These are phyloP conservation scores for Canna indica DNA, from an alignment of 176 grass and related monocot genomes.

Conservation along the genomic window DNA sequence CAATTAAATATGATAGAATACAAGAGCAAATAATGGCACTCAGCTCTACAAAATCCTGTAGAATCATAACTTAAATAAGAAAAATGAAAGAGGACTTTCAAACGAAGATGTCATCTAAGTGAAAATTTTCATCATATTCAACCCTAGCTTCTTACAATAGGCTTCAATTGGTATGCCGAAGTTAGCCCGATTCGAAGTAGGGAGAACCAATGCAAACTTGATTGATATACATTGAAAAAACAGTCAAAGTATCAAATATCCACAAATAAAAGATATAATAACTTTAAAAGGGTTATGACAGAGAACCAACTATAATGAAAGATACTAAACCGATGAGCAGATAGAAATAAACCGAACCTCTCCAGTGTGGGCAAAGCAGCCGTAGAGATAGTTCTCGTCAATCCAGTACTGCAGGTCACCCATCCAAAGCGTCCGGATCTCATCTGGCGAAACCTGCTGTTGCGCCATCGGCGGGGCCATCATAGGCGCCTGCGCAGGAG, in stretches of 20 bases:
- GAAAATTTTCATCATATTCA: not conserved
- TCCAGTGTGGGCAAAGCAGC: conserved; percentile 36
- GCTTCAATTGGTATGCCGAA: not conserved
- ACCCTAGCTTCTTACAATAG: not conserved
- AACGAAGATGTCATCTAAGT: not conserved
- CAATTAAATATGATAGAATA: no score
- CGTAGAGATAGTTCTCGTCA: conserved; percentile 62
- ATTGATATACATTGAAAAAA: no score
- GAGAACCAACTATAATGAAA: no score
- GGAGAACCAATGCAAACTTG: no score
- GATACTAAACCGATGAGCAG: not conserved
- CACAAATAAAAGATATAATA: no score
- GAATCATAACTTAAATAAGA: not conserved
- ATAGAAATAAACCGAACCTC: conserved; percentile 24
- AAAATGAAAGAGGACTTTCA: not conserved
- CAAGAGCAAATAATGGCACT: no score
- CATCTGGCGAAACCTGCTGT: conserved; percentile 22
- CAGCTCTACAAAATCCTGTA: no score
- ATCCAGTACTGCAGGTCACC: conserved; percentile 93
- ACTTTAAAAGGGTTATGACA: no score
- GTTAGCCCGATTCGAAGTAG: not conserved
- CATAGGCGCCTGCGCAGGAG: not conserved
- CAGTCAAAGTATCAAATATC: not conserved
- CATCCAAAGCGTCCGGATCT: conserved; percentile 78
- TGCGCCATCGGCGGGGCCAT: not conserved